phyloP scores from a whole-genome alignment of 352 stramenopile genomes.

The Phytophthora pinifolia region DNA sequence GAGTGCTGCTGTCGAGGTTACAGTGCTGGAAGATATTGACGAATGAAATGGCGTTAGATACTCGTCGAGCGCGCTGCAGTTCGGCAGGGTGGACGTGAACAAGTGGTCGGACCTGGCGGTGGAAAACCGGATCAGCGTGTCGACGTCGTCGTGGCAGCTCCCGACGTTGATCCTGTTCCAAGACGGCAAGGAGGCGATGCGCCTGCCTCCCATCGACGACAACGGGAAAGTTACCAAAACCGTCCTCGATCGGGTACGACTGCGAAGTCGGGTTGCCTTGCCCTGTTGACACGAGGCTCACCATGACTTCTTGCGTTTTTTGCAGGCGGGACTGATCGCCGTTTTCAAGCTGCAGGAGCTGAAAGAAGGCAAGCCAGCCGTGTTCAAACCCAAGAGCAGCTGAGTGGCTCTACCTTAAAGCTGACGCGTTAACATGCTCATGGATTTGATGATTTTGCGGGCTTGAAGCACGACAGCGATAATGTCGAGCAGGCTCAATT shows the following conservation, averaged over 20 bases:
- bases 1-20: conserved; percentile 5
- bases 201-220: conserved; percentile 55
- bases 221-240: conserved; percentile 60
- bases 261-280: not conserved
- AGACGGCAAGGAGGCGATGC: conserved; percentile 51
- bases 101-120: conserved; percentile 63
- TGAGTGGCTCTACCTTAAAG: too few relatives aligned
- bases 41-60: conserved; percentile 31
- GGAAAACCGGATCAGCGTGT: conserved; percentile 63
- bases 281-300: not conserved
- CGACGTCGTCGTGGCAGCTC: conserved; percentile 64
- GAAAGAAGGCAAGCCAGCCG: conserved; percentile 47
- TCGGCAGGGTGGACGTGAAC: conserved; percentile 67
- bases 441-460: too few relatives aligned
- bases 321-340: conserved; percentile 42
- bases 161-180: conserved; percentile 79
- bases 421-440: too few relatives aligned
- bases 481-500: too few relatives aligned
- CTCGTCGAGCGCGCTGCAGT: conserved; percentile 49
- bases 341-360: conserved; percentile 62
- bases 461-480: too few relatives aligned
- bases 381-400: conserved; percentile 37
- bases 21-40: conserved; percentile 1
- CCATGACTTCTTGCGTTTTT: conserved; percentile 1
- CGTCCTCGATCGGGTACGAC: conserved; percentile 53